A percentile compares a stretch with the other conserved stretches of the same genome.
phyloP scores from a whole-genome alignment of 306 rosid species.

The Fragaria ananassa region DNA sequence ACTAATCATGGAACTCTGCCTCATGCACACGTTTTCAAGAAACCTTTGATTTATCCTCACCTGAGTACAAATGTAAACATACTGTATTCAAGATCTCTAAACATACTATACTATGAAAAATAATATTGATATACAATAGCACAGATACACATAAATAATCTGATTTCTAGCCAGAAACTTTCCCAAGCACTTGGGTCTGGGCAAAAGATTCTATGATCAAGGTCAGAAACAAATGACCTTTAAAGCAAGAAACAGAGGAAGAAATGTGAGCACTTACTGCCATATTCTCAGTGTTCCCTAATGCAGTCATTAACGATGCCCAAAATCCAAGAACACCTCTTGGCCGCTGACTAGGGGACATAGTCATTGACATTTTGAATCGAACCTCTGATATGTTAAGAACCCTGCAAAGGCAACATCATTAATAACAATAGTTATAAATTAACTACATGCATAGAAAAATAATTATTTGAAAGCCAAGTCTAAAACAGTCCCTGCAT shows the following conservation, averaged over 20 bases:
- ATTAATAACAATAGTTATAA: conserved; percentile 21
- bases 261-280: conserved; percentile 58
- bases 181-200: neutral
- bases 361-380: conserved; percentile 82
- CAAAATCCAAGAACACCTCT: conserved; percentile 96
- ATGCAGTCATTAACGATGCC: conserved; percentile 98
- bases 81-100: conserved; percentile 13
- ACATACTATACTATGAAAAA: neutral
- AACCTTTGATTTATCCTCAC: conserved; percentile 84
- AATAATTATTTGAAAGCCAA: conserved; percentile 21
- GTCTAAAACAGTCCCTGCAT: conserved; percentile 27
- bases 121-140: neutral
- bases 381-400: conserved; percentile 85
- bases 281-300: conserved; percentile 97
- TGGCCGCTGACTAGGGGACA: conserved; percentile 94
- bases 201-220: neutral
- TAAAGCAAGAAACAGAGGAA: conserved; percentile 5
- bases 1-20: conserved; percentile 91
- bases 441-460: conserved; percentile 17
- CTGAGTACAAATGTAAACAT: conserved; percentile 41
- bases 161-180: neutral
- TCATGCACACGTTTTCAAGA: conserved; percentile 81
- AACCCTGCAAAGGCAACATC: conserved; percentile 53
- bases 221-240: neutral
- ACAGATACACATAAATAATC: neutral